Conservation (phyloP, 1,139 yeast species). For the Yarrowia galli region DNA sequence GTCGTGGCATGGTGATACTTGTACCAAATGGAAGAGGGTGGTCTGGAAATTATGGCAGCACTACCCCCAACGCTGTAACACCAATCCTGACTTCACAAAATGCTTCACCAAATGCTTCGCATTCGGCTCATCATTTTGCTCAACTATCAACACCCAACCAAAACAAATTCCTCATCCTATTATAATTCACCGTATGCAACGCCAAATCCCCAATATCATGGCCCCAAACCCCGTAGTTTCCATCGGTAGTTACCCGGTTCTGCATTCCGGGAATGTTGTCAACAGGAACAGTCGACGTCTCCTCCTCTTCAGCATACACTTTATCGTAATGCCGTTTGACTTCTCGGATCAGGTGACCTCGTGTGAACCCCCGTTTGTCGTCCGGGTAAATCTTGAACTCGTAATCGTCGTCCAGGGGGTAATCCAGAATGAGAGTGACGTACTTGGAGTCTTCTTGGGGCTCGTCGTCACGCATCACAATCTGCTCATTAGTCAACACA, state of each 20-base stretch:
- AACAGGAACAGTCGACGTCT: neutral
- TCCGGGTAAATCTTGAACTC: constrained; percentile 5
- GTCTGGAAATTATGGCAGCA: too few relatives aligned
- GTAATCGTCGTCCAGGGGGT: constrained; percentile 8
- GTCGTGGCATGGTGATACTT: too few relatives aligned
- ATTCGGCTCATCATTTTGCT: neutral
- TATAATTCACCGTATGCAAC: neutral
- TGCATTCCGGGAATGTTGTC: neutral
- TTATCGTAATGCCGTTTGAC: neutral
- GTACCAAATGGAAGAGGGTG: too few relatives aligned
- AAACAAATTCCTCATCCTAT: neutral
- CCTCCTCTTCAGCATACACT: constrained; percentile 11
- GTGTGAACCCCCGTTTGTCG: neutral
- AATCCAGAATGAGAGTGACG: constrained; percentile 11
- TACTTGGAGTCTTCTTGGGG: neutral
- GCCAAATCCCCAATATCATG: constrained; percentile 11
- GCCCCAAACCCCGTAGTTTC: constrained; percentile 17
- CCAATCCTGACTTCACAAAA: too few relatives aligned
- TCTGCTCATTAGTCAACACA: neutral
- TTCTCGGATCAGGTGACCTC: neutral
- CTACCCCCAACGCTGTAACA: too few relatives aligned
- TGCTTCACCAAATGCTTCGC: too few relatives aligned
- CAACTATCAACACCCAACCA: constrained; percentile 8
- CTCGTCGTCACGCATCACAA: neutral
- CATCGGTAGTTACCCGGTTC: neutral